Evolutionary conservation across 768 basidiomycete genomes (phyloP).

Genomic region (Harrya chromipes): DNA sequence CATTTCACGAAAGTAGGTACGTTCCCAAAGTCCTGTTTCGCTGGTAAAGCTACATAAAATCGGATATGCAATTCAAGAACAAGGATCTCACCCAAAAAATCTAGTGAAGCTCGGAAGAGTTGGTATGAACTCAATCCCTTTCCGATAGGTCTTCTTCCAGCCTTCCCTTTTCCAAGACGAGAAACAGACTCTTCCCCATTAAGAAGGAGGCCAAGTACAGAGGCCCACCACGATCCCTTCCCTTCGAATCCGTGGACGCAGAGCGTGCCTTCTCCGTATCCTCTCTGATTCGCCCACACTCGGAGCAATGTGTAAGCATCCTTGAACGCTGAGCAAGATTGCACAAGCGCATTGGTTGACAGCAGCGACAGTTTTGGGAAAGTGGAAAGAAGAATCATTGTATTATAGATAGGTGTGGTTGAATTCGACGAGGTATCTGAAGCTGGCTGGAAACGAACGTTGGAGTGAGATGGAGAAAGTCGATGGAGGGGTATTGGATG

Average conservation of each 20-base stretch:
- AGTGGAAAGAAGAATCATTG: constrained; percentile 53
- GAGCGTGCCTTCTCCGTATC: constrained; percentile 59
- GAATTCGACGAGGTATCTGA: constrained; percentile 24
- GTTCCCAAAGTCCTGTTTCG: constrained; percentile 63
- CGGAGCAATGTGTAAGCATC: constrained; percentile 79
- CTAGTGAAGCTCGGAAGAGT: constrained; percentile 79
- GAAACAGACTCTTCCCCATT: constrained; percentile 58
- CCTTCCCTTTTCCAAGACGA: constrained; percentile 23
- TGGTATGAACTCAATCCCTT: constrained; percentile 88
- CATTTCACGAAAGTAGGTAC: constrained; percentile 60
- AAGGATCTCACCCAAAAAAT: constrained; percentile 66
- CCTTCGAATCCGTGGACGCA: constrained; percentile 71
- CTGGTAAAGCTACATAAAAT: constrained; percentile 37
- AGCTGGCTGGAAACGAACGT: constrained; percentile 46
- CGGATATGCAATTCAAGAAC: background rate
- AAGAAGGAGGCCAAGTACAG: constrained; percentile 56
- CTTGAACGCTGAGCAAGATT: constrained; percentile 54
- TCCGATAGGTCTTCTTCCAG: constrained; percentile 58
- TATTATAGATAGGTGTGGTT: constrained; percentile 80
- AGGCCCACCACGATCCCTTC: constrained; percentile 66
- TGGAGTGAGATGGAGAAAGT: constrained; percentile 73
- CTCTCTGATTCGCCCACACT: constrained; percentile 88
- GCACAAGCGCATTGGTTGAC: constrained; percentile 48
- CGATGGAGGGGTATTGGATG: constrained; percentile 65
- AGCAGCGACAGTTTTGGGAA: constrained; percentile 37